Base-by-base conservation (phyloP, 192 early-diverging fungal genomes). In the Gorgonomyces haynaldii region DNA sequence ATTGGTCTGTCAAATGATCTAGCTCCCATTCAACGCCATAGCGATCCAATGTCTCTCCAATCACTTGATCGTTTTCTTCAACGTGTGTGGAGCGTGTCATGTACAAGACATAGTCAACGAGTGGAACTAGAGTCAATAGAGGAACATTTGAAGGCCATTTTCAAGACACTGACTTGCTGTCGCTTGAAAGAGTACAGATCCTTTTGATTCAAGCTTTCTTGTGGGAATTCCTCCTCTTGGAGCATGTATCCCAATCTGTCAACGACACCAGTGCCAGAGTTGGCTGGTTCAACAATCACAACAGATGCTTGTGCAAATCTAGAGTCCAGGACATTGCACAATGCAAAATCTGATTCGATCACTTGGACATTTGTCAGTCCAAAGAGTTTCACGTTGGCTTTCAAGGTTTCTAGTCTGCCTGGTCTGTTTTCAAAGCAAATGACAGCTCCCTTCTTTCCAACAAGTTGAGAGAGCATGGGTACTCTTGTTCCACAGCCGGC, bases 41-140 rank as follows among this genome's bases (percentile, higher is more conserved):
- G 16, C 38, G 37, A 12, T 60, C 65, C 7, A 95, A 54, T 1
- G 83, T 65, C 6, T 79, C 72, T 12, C 75, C 69, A 9, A 96
- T 83, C 0, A 95, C 88, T 8, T 81, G 72, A 54, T 97, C 94
- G 60, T 97, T 95, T 52, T 97, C 94, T 58, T 84, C 76, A 2
- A 66, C 57, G 49, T 95, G 80, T 19, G 86, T 74, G 10, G 91
- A 94, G 45, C 94, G 88, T 2, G 94, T 97, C 21, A 91, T 85
- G 58, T 95, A 97, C n/a, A 83, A 61, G 17, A 97, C 70, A 35
- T 70, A 71, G 41, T 86, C 69, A 13, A 85, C 86, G 12, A 61
- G 70, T 2, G 89, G 89, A 51, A 95, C n/a, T n/a, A n/a, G n/a
- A n/a, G n/a, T n/a, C n/a, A n/a, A n/a, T n/a, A n/a, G n/a, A n/a